These are phyloP conservation scores for Paraglomus brasilianum DNA, from an alignment of 192 early-diverging fungal species.

Conservation along the genomic window DNA sequence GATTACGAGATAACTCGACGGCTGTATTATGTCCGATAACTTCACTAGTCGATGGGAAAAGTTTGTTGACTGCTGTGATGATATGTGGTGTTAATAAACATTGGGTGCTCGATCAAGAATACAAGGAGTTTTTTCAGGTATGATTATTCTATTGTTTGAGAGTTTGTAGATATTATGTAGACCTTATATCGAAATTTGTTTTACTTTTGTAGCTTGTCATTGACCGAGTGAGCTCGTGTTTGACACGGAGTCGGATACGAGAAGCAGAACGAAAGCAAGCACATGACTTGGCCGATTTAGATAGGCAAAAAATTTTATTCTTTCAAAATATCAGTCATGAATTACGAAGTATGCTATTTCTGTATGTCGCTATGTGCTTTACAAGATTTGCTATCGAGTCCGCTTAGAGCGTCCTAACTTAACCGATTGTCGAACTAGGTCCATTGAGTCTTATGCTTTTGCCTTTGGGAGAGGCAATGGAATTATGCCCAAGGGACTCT, in stretches of 20 bases:
- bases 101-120: background rate
- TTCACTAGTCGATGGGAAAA: background rate
- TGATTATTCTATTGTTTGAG: background rate
- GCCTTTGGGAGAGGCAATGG: constrained; percentile 46
- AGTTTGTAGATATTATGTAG: too few relatives aligned
- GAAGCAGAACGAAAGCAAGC: constrained; percentile 37
- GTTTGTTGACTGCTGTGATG: background rate
- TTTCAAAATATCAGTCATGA: constrained; percentile 44
- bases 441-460: constrained; percentile 53
- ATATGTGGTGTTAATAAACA: constrained; percentile 15
- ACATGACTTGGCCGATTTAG: constrained; percentile 34
- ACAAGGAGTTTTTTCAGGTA: constrained; percentile 17
- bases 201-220: constrained; percentile 33
- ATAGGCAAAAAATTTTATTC: constrained; percentile 40
- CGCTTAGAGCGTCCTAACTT: background rate
- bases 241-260: constrained; percentile 32
- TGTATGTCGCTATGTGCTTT: background rate
- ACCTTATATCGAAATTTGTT: too few relatives aligned
- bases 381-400: background rate
- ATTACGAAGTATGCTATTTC: constrained; percentile 38
- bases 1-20: background rate
- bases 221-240: constrained; percentile 32
- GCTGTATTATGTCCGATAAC: constrained; percentile 1
- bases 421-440: constrained; percentile 17
- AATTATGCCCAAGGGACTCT: constrained; percentile 29